Evolutionary conservation across 1,284 basidiomycete species (phyloP).

Genomic region (Nidula niveotomentosa): DNA sequence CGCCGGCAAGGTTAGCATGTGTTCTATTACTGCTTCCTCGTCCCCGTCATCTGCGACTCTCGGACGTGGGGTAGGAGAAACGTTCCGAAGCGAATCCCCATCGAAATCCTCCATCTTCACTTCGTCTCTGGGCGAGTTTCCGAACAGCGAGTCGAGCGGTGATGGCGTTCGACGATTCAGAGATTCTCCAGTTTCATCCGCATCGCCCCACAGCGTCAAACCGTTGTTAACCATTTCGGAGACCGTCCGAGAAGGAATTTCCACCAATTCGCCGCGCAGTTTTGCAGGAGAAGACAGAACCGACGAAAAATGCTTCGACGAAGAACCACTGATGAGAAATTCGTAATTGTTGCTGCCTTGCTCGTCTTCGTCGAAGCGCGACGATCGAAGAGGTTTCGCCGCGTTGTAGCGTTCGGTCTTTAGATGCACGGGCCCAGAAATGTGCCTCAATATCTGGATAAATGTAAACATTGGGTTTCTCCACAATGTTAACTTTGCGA

Average conservation of each 20-base stretch:
- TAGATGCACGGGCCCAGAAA: slow-evolving; percentile 39
- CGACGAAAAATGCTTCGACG: slow-evolving; percentile 32
- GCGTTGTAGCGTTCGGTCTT: slow-evolving; percentile 28
- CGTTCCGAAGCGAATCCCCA: too few relatives aligned
- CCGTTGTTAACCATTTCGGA: slow-evolving; percentile 41
- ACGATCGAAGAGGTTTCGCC: slow-evolving; percentile 16
- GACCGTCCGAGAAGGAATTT: slow-evolving; percentile 36
- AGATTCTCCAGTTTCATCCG: not conserved
- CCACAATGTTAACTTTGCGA: not conserved
- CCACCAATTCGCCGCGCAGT: slow-evolving; percentile 20
- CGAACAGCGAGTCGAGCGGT: too few relatives aligned
- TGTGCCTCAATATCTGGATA: slow-evolving; percentile 42
- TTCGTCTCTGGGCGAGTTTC: too few relatives aligned
- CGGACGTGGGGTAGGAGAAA: too few relatives aligned
- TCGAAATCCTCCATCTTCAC: too few relatives aligned
- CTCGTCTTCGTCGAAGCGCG: slow-evolving; percentile 9
- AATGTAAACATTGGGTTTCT: slow-evolving; percentile 9
- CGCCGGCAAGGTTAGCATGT: too few relatives aligned
- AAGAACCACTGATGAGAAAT: slow-evolving; percentile 31
- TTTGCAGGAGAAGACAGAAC: slow-evolving; percentile 35
- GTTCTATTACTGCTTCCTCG: too few relatives aligned
- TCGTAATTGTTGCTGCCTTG: slow-evolving; percentile 37
- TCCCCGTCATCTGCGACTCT: too few relatives aligned
- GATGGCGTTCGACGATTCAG: too few relatives aligned
- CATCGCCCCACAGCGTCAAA: slow-evolving; percentile 37